These are phyloP conservation scores for Pleurotus cornucopiae DNA, from an alignment of 768 basidiomycete species.

Conservation along the genomic window DNA sequence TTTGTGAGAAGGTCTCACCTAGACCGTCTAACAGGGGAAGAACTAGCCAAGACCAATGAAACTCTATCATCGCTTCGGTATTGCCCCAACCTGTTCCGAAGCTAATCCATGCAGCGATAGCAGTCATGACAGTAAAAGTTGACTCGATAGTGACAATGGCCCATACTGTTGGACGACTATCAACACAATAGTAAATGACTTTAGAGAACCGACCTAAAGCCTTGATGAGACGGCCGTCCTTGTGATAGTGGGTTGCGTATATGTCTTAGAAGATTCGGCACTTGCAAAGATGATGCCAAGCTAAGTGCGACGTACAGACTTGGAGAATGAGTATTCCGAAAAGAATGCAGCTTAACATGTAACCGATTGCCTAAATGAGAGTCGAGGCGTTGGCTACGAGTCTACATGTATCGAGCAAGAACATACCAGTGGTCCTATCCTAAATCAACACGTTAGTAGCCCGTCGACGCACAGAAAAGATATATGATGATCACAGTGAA, in stretches of 20 bases:
- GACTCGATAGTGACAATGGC: slow-evolving; percentile 11
- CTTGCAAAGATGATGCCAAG: no score
- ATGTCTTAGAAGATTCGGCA: neutral
- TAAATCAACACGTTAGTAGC: neutral
- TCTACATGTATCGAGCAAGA: neutral
- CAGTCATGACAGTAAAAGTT: slow-evolving; percentile 11
- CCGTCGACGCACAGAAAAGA: no score
- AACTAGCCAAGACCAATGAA: slow-evolving; percentile 13
- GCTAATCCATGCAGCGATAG: slow-evolving; percentile 14
- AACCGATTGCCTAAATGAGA: neutral
- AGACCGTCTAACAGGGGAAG: slow-evolving; percentile 9
- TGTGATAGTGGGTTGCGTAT: neutral
- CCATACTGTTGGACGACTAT: slow-evolving; percentile 10
- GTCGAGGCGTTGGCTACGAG: neutral
- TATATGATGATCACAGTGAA: no score
- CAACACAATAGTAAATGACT: no score
- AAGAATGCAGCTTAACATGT: neutral
- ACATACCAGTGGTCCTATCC: neutral
- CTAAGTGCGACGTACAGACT: neutral
- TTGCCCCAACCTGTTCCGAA: slow-evolving; percentile 15
- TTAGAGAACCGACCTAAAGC: neutral
- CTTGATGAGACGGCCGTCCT: neutral
- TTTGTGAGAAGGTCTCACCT: neutral
- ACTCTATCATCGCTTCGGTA: neutral
- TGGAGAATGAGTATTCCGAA: neutral